Conservation (phyloP, 1,139 yeast genomes). For the Arxiozyma slooffiae region DNA sequence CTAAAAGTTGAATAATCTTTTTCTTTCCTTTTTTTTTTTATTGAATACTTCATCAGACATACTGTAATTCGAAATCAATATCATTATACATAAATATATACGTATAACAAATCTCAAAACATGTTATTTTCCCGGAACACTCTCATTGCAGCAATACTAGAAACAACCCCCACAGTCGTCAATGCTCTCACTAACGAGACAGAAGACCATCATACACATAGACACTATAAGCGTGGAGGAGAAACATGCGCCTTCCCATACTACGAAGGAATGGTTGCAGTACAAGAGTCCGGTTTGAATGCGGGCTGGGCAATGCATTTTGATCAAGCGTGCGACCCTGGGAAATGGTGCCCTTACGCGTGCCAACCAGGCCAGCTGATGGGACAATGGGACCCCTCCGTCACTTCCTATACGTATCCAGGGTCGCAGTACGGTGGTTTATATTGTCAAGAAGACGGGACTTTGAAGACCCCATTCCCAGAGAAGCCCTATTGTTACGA, state of each 20-base stretch:
- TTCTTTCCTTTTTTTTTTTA: no score
- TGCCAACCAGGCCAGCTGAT: constrained; percentile 75
- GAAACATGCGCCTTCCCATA: constrained; percentile 58
- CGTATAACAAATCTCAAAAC: no score
- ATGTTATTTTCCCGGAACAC: constrained; percentile 1
- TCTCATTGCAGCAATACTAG: not conserved
- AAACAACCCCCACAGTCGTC: not conserved
- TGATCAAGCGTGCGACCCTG: constrained; percentile 63
- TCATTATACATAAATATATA: no score
- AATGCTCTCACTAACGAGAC: not conserved
- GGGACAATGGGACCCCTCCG: constrained; percentile 66
- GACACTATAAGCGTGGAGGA: constrained; percentile 26
- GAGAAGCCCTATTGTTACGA: constrained; percentile 57
- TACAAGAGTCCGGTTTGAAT: constrained; percentile 47
- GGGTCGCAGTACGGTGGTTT: constrained; percentile 74
- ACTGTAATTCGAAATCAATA: no score
- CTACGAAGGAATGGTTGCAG: constrained; percentile 54
- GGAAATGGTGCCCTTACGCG: constrained; percentile 79
- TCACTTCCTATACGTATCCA: constrained; percentile 54
- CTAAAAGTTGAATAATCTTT: no score
- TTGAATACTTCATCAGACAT: no score
- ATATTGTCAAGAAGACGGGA: constrained; percentile 62
- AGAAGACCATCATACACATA: constrained; percentile 6
- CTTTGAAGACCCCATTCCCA: constrained; percentile 51
- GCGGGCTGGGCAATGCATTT: constrained; percentile 87